phyloP scores from a whole-genome alignment of 169 alveolate genomes.

The Cyclospora cayetanensis region DNA sequence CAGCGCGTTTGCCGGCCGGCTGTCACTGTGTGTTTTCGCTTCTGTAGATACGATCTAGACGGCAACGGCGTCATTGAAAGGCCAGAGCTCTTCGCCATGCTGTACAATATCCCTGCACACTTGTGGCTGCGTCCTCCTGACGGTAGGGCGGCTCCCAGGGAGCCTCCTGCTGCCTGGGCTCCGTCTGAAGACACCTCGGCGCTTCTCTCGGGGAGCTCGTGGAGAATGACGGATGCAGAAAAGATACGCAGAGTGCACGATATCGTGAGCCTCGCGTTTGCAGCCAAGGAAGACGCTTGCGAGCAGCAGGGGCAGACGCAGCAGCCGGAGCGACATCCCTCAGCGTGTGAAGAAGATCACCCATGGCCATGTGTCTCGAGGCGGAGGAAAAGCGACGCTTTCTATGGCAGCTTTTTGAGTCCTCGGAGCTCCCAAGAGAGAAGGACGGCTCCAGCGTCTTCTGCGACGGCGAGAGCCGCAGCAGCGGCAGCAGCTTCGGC shows the following conservation, averaged over 20 bases:
- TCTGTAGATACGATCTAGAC: constrained; percentile 61
- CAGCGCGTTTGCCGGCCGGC: neutral
- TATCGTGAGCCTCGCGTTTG: constrained; percentile 4
- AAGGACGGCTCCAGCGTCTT: neutral
- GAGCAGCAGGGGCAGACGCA: constrained; percentile 6
- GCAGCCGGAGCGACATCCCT: neutral
- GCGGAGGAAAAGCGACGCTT: neutral
- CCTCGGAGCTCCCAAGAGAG: neutral
- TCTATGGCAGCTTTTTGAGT: neutral
- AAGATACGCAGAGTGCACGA: neutral
- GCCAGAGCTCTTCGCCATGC: constrained; percentile 59
- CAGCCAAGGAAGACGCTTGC: neutral
- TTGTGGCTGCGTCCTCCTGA: neutral
- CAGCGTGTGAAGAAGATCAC: neutral
- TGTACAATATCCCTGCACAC: constrained; percentile 25
- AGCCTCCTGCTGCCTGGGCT: neutral
- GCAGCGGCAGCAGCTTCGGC: neutral
- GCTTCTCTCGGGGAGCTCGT: neutral
- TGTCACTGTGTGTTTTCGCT: neutral
- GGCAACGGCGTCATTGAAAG: constrained; percentile 61
- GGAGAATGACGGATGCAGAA: neutral
- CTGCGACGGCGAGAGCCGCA: neutral
- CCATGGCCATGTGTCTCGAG: too few relatives aligned
- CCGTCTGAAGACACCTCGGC: neutral
- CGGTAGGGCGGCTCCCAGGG: neutral